Base-by-base conservation (phyloP, 768 basidiomycete genomes). In the Lactarius akahatsu region DNA sequence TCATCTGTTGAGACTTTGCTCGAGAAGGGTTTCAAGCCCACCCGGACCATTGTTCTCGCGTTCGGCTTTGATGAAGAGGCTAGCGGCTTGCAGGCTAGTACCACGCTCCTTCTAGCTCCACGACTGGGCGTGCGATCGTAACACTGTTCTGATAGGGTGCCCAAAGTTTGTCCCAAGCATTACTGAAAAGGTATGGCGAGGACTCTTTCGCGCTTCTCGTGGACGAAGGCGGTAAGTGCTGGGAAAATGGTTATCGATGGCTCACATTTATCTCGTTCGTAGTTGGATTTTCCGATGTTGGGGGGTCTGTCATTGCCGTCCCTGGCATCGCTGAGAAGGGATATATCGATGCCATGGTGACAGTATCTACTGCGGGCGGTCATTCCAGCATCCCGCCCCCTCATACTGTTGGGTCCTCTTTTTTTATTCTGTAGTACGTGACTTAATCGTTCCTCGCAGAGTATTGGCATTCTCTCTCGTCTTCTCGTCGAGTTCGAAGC, bases 371-470 rank as follows among this genome's bases (percentile, higher is more conserved):
- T 0, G 80, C 87, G 0, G 94, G 94, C 6, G 94, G 94, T 0
- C 95, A 96, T 75, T 94, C 93, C 0, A 91, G 89, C 71, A 78
- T 94, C 16, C 95, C 95, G 15, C 92, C 91, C 18, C 71, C 77
- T 2, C 93, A 97, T 70, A 96, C 94, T 2, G 90, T 86, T 73
- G 70, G 80, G 69, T 0, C 38, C 34, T 10, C n/a, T 55, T 3
- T 3, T 34, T 9, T 3, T 38, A 0, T 38, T 38, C 11, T 38
- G 18, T 7, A 4, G 41, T 18, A 23, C 7, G 5, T 28, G 34
- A 57, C 54, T n/a, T 57, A 16, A 65, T n/a, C 43, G 2, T n/a
- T 7, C 55, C 32, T 26, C 26, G 18, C 52, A 72, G 72, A 62
- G 86, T 64, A 93, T 96, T 65, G 93, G 94, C 13, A 88, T 94